Conservation (phyloP, 352 stramenopile species). For the Globisporangium cederbergense region DNA sequence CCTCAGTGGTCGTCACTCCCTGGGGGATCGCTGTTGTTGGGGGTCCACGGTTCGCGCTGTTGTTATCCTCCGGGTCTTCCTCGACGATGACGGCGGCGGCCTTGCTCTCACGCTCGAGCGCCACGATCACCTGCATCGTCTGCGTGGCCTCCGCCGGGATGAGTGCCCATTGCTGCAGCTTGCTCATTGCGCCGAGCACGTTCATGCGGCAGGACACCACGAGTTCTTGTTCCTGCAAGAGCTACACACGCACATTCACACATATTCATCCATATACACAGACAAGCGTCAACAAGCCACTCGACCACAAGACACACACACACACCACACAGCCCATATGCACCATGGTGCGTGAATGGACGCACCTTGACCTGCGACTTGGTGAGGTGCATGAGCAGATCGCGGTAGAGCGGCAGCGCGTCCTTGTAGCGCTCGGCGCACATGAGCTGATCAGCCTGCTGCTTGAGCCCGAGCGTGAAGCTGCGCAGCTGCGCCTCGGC, state of each 20-base stretch:
- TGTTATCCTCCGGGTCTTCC: conserved; percentile 8
- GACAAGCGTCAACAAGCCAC: too few species aligned
- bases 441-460: conserved; percentile 64
- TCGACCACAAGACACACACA: too few species aligned
- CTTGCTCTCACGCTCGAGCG: conserved; percentile 33
- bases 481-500: conserved; percentile 38
- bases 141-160: conserved; percentile 42
- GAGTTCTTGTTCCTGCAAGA: conserved; percentile 44
- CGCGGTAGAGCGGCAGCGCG: conserved; percentile 58
- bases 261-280: background rate
- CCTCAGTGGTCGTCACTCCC: conserved; percentile 7
- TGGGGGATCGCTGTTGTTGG: background rate
- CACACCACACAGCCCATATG: background rate
- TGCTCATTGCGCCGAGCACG: conserved; percentile 49
- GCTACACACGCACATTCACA: conserved; percentile 24
- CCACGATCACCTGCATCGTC: conserved; percentile 44
- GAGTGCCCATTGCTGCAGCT: conserved; percentile 48
- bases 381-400: conserved; percentile 70
- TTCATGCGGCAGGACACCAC: conserved; percentile 76
- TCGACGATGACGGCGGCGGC: background rate
- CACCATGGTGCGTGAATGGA: background rate
- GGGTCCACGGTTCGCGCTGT: background rate
- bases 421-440: conserved; percentile 41
- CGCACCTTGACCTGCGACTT: conserved; percentile 57
- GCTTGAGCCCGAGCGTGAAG: conserved; percentile 50